These are phyloP conservation scores for Blattamonas nauphoetae DNA, from an alignment of 78 protist species.

Conservation along the genomic window DNA sequence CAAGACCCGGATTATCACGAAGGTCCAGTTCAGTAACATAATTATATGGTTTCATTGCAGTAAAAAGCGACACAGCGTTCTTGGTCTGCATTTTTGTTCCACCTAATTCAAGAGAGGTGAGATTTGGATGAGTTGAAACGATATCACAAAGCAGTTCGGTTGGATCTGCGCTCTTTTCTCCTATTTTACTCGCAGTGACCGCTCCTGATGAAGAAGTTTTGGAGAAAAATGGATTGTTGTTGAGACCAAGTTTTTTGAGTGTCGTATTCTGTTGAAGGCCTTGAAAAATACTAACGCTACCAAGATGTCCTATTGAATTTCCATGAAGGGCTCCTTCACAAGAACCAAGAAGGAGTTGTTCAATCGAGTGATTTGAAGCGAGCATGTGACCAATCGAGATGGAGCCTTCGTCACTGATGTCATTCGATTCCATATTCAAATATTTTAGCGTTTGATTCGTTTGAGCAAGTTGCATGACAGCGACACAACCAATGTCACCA, in stretches of 20 bases:
- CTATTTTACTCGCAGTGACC: too few species aligned
- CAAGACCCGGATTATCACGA: not conserved
- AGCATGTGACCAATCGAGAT: not conserved
- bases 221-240: not conserved
- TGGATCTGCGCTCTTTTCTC: too few species aligned
- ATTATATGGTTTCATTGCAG: not conserved
- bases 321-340: not conserved
- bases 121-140: not conserved
- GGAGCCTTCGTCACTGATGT: not conserved
- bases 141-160: too few species aligned
- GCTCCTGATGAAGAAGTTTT: too few species aligned
- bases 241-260: not conserved
- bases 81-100: not conserved
- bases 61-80: not conserved
- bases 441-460: not conserved
- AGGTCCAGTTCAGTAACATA: not conserved
- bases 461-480: not conserved
- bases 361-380: not conserved
- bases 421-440: not conserved
- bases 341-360: not conserved
- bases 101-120: not conserved
- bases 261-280: not conserved
- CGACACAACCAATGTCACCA: not conserved
- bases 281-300: not conserved
- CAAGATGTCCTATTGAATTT: not conserved